A percentile compares a stretch with the other conserved stretches of the same genome.
phyloP scores from a whole-genome alignment of 352 stramenopile genomes.

The Phytopythium sindhum region DNA sequence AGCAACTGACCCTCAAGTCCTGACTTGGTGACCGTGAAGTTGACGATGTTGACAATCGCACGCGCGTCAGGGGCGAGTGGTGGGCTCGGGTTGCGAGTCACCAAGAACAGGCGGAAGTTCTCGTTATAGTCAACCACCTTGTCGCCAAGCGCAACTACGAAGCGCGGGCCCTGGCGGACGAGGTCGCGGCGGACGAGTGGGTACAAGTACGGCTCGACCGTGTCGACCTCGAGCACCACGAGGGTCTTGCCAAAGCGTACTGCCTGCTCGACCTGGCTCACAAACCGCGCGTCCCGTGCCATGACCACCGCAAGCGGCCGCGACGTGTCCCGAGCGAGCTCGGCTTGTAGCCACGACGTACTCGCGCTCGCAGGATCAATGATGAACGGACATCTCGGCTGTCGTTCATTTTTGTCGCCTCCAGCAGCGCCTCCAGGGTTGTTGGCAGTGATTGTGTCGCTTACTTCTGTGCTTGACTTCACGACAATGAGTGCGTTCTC shows the following conservation, averaged over 20 bases:
- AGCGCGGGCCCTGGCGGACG: slow-evolving; percentile 88
- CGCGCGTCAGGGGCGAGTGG: slow-evolving; percentile 85
- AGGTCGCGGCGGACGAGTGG: slow-evolving; percentile 90
- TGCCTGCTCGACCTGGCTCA: slow-evolving; percentile 91
- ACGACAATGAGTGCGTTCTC: slow-evolving; percentile 93
- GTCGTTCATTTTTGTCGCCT: neutral
- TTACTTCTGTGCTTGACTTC: slow-evolving; percentile 22
- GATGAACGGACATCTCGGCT: slow-evolving; percentile 86
- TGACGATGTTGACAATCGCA: slow-evolving; percentile 91
- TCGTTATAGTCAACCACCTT: slow-evolving; percentile 95
- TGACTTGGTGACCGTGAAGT: slow-evolving; percentile 95
- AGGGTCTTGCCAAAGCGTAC: slow-evolving; percentile 97
- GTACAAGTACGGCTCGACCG: slow-evolving; percentile 92
- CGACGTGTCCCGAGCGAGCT: slow-evolving; percentile 83
- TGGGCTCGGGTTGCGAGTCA: slow-evolving; percentile 90
- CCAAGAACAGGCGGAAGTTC: slow-evolving; percentile 91
- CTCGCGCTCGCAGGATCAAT: slow-evolving; percentile 91
- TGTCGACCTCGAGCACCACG: slow-evolving; percentile 91
- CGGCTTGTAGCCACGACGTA: slow-evolving; percentile 87
- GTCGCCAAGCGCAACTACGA: slow-evolving; percentile 88
- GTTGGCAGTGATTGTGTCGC: neutral
- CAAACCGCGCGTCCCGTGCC: slow-evolving; percentile 84
- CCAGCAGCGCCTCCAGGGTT: neutral
- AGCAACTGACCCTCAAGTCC: slow-evolving; percentile 93
- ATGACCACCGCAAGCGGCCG: slow-evolving; percentile 87